Base-by-base conservation (phyloP, 805 yeast genomes). In the Monosporozyma aerobia region DNA sequence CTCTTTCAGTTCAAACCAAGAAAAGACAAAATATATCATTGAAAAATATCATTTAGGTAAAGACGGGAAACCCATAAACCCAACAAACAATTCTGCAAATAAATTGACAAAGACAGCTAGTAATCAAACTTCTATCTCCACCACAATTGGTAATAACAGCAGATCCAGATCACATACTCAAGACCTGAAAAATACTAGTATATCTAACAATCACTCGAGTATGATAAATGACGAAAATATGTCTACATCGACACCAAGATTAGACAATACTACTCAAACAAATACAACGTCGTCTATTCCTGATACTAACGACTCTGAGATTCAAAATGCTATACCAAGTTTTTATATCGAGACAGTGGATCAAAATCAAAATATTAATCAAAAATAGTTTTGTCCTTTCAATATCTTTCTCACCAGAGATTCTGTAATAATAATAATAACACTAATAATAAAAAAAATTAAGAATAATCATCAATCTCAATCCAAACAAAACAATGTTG, bases 1-100 rank as follows among this genome's bases (percentile, higher is more conserved):
- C 2, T 69, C 76, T 14, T 73, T 85, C 54, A 73, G 83, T 22
- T 78, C 78, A n/a, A 81, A 88, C 2, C 70, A 76, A 29, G 76
- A 83, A 13, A 75, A 87, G 62, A 76, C 83, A 1, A 71, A 76
- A 48, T 72, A 74, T 44, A 74, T 75, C 10, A 63, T 49, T 19
- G 56, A 56, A 10, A 52, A 52, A 37, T 51, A 49, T 16, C 43
- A 50, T 46, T 43, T 51, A 16, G 50, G 51, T 22, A 19, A 44
- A 35, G 53, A 53, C 43, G 56, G 51, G 29, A 53, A 48, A 48
- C 53, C 51, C 9, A 47, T 11, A 32, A 43, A 9, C 8, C 30
- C 19, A 30, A 23, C 35, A 30, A 44, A 47, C 10, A 33, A 23
- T 30, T 14, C 43, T 19, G 22, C 23, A 11, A 50, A 48, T 43